Evolutionary conservation across 2,329 filamentous ascomycete genomes (phyloP).

Genomic region (Fusarium subtropicale): DNA sequence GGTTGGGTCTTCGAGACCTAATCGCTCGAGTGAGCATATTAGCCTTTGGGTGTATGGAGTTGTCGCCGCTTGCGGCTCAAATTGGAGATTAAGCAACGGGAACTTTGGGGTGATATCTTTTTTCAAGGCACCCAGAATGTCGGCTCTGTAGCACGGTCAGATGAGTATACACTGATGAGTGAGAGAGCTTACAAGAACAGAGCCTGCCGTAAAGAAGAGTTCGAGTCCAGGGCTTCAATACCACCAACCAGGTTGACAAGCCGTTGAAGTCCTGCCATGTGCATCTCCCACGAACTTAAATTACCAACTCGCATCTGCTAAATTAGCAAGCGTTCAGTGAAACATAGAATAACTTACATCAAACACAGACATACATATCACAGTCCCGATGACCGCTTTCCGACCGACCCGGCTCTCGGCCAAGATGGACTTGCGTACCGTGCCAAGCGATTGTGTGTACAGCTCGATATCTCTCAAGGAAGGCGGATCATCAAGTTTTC

Average conservation of each 20-base stretch:
- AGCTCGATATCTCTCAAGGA: slow-evolving; percentile 21
- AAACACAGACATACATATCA: slow-evolving; percentile 37
- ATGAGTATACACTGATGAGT: too few species aligned
- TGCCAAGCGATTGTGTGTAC: slow-evolving; percentile 34
- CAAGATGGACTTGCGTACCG: slow-evolving; percentile 24
- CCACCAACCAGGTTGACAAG: slow-evolving; percentile 28
- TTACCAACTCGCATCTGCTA: slow-evolving; percentile 30
- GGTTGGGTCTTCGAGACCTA: not conserved
- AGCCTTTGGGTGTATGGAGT: not conserved
- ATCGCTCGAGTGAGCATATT: rapidly evolving
- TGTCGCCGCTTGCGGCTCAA: rapidly evolving
- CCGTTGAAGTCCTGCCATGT: slow-evolving; percentile 31
- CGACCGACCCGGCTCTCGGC: not conserved
- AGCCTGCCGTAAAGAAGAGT: slow-evolving; percentile 23
- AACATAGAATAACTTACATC: slow-evolving; percentile 13
- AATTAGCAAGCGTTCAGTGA: not conserved
- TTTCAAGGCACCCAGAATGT: slow-evolving; percentile 36
- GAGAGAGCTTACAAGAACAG: slow-evolving; percentile 27
- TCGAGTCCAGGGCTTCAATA: slow-evolving; percentile 17
- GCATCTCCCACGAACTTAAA: slow-evolving; percentile 27
- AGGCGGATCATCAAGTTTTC: not conserved
- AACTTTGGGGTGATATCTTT: slow-evolving; percentile 31
- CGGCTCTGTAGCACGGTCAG: slow-evolving; percentile 4
- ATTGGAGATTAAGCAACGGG: not conserved
- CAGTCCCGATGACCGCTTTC: slow-evolving; percentile 31